Base-by-base conservation (phyloP, 345 rosid genomes). In the Eucalyptus coolabah region DNA sequence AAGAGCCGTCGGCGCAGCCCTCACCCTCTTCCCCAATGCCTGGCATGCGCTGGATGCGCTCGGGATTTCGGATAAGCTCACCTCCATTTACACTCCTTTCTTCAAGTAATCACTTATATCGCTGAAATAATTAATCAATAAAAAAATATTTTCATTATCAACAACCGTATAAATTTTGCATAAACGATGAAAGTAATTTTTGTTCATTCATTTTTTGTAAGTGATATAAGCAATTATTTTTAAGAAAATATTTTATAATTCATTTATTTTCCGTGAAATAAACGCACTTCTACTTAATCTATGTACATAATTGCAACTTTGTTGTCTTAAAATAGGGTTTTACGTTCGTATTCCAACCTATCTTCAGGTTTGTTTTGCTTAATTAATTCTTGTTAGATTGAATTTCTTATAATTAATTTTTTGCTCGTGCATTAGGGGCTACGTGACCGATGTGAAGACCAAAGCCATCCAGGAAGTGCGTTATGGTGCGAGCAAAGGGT, bases 21-120 rank as follows among this genome's bases (percentile, higher is more conserved):
- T 94, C n/a, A 63, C 40, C n/a, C 91, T 93, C n/a, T 86, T 50
- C 59, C 92, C 95, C 8, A 93, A 93, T 26, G 94, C 91, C 7
- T 93, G 94, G 93, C 88, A 89, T 4, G 95, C 94, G 19, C 95
- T 94, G 28, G 93, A 94, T 50, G 93, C 90, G 6, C 94, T 93
- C 59, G 93, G 95, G 8, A 91, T 93, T 81, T 80, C 93, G 26
- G 91, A 90, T 86, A 92, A 91, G 89, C 96, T 94, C 72, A 72
- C 65, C 72, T 9, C 92, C 81, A n/a, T 91, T 28, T 92, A 92
- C 63, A 28, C 51, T 37, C 89, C 92, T 51, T 6, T 18, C 19
- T 30, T 28, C 37, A 88, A 77, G 93, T 90, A 56, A 24, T 24
- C 13, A 56, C 30, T 56, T 1, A 10, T 56, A 56, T 56, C 3